Evolutionary conservation across 257 asterid genomes (phyloP).

Genomic region (Solanum acaule): DNA sequence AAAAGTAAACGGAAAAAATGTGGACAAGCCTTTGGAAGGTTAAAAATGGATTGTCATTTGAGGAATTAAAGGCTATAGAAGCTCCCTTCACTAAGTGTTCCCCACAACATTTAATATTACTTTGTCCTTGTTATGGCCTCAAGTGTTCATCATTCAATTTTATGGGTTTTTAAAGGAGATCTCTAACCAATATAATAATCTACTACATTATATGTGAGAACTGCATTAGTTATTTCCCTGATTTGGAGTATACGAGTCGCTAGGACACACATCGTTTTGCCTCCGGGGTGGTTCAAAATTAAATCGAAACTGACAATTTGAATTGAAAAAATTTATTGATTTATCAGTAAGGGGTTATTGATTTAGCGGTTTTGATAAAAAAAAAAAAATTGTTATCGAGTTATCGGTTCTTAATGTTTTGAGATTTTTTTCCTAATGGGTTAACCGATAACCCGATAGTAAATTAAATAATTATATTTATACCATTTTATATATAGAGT

Average conservation of each 20-base stretch:
- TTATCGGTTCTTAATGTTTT: too few species aligned
- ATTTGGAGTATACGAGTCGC: background rate
- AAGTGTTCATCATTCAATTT: background rate
- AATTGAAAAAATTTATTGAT: too few species aligned
- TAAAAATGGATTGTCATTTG: background rate
- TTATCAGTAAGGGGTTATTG: too few species aligned
- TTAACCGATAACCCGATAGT: too few species aligned
- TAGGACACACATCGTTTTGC: background rate
- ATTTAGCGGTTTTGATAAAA: background rate
- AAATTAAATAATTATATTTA: too few species aligned
- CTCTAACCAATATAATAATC: too few species aligned
- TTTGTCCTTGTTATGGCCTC: background rate
- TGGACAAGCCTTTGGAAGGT: background rate
- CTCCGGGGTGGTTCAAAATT: too few species aligned
- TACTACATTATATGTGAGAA: background rate
- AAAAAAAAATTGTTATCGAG: too few species aligned
- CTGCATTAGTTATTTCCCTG: background rate
- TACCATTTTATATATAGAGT: too few species aligned
- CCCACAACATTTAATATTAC: background rate
- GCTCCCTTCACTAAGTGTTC: background rate
- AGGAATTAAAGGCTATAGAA: background rate
- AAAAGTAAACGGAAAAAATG: background rate
- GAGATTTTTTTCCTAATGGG: background rate
- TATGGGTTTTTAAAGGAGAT: too few species aligned
- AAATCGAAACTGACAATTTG: too few species aligned